These are phyloP conservation scores for Magnolia kwangsiensis DNA, from an alignment of 164 flowering plant genomes.

Conservation along the genomic window DNA sequence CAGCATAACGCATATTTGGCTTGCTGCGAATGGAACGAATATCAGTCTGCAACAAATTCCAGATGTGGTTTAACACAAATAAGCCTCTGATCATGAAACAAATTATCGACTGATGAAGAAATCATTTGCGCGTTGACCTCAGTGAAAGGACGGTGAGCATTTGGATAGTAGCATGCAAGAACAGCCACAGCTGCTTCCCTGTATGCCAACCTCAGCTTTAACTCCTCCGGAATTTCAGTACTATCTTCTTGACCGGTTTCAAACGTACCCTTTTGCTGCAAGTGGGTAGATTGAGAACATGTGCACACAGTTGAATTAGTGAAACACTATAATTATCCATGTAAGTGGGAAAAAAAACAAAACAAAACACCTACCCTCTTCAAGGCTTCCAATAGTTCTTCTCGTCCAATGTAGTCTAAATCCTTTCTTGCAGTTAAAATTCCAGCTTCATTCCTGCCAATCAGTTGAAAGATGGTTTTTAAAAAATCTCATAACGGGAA, in stretches of 20 bases:
- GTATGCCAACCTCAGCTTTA: slow-evolving; percentile 84
- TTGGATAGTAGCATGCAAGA: slow-evolving; percentile 88
- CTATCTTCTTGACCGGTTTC: slow-evolving; percentile 97
- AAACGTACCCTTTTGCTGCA: slow-evolving; percentile 97
- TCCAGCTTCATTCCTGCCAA: slow-evolving; percentile 93
- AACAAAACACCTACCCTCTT: slow-evolving; percentile 57
- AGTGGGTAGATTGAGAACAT: slow-evolving; percentile 7
- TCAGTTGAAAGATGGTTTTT: slow-evolving; percentile 2
- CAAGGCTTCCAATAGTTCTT: slow-evolving; percentile 85
- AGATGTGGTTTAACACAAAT: not conserved
- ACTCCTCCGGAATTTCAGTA: slow-evolving; percentile 75
- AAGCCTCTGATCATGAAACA: not conserved
- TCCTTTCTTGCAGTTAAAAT: slow-evolving; percentile 95
- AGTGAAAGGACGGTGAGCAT: slow-evolving; percentile 66
- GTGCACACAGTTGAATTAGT: slow-evolving; percentile 4
- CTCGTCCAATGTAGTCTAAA: slow-evolving; percentile 83
- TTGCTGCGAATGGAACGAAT: slow-evolving; percentile 58
- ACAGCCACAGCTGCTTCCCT: slow-evolving; percentile 96
- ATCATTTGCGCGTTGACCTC: slow-evolving; percentile 40
- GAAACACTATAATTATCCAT: not conserved
- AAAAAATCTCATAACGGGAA: slow-evolving; percentile 1
- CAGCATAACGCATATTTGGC: slow-evolving; percentile 73
- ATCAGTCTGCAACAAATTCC: slow-evolving; percentile 57
- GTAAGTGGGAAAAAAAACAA: not conserved
- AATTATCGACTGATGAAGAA: not conserved